Evolutionary conservation across 345 rosid genomes (phyloP).

Genomic region (Gossypium bickii): DNA sequence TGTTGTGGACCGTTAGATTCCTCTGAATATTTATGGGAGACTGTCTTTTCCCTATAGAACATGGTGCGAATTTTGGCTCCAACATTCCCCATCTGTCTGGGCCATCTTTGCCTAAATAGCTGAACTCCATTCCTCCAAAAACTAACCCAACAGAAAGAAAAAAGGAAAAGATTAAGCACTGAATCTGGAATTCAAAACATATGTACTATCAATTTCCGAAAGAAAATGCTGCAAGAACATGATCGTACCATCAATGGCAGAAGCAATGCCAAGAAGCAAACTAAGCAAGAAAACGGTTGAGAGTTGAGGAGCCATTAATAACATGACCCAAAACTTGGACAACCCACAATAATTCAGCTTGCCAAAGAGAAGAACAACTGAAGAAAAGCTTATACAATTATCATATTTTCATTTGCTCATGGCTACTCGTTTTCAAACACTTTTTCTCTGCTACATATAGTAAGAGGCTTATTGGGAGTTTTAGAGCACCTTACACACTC

Average conservation of each 20-base stretch:
- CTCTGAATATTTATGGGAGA: conserved; percentile 7
- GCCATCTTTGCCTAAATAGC: background rate
- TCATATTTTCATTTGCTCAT: too few relatives aligned
- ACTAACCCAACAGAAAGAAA: background rate
- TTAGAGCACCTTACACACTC: too few relatives aligned
- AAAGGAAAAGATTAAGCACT: background rate
- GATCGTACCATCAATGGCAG: conserved; percentile 1
- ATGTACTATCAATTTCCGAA: too few relatives aligned
- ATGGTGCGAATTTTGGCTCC: conserved; percentile 7
- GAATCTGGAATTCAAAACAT: background rate
- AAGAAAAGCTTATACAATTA: too few relatives aligned
- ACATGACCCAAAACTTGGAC: background rate
- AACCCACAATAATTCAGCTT: too few relatives aligned
- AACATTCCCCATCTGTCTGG: conserved; percentile 8
- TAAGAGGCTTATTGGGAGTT: too few relatives aligned
- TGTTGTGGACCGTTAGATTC: background rate
- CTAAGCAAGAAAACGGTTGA: background rate
- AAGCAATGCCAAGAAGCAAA: conserved; percentile 8
- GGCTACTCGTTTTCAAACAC: too few relatives aligned
- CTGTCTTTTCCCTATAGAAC: conserved; percentile 3
- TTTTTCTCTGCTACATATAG: too few relatives aligned
- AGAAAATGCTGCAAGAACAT: background rate
- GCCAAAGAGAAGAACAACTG: too few relatives aligned
- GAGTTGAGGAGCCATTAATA: background rate
- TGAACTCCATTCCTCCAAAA: background rate